Evolutionary conservation across 2,329 filamentous ascomycete genomes (phyloP), one percentile per base, ranked within the genome.

Genomic region (Xylaria sp.): DNA sequence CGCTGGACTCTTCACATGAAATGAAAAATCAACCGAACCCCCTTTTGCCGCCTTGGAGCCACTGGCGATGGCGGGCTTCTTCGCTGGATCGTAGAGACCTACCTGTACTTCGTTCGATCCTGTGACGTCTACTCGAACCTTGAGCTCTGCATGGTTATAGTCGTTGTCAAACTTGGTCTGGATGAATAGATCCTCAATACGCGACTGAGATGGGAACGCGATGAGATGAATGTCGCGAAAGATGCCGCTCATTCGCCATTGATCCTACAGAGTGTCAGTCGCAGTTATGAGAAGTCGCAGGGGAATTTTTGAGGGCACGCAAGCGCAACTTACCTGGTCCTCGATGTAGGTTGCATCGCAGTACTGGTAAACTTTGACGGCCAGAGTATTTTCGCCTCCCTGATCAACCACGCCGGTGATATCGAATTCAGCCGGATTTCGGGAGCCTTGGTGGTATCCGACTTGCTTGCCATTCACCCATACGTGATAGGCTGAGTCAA

Each of bases 401-500:
- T 71, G 60, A 23, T 76, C 77, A 8, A 89, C 77, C n/a, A 82
- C 74, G 0, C 76, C 69, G 0, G 87, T 87, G 46, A 91, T 80
- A 69, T 91, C 89, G 72, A 90, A 91, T 71, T 91, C 89, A 3
- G 86, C 83, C 1, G 89, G 85, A 73, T 90, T 90, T 37, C 89
- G 81, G 20, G 85, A 86, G 5, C 88, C 89, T 76, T 91, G 88
- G 48, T 85, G 86, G 74, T 91, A 91, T 7, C 89, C 89, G 23
- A 90, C 81, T 63, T 86, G 81, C 46, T 82, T 79, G 1, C 88
- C 88, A 71, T 91, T 91, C 3, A 91, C 76, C 84, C 84, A 90
- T 6, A 90, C 80, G 76, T 90, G 87, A 71, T 88, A 91, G 0
- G 88, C 86, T 67, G 86, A 86, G 72, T 90, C 89, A 0, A 90